Percentiles rank a stretch among this genome's conserved stretches.
Conservation (phyloP, 208 protist genomes). For the Borovskyia barvae region DNA sequence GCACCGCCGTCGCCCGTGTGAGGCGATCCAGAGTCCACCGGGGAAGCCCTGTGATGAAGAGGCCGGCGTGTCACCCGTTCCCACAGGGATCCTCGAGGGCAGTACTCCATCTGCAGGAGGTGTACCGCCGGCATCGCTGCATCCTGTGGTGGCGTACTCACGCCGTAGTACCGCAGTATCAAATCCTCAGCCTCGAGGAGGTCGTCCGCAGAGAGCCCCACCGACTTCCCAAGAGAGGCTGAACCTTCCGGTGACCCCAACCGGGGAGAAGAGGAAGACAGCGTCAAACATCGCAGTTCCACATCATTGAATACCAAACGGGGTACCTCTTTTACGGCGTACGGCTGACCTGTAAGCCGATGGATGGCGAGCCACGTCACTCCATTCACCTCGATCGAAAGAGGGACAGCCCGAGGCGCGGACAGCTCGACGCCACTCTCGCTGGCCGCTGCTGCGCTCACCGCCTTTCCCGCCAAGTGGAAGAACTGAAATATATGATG, state of each 20-base stretch:
- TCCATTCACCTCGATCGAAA: constrained; percentile 50
- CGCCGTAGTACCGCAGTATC: constrained; percentile 52
- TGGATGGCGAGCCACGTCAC: constrained; percentile 58
- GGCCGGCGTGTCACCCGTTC: constrained; percentile 22
- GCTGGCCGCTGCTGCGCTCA: constrained; percentile 4
- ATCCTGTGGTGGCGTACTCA: constrained; percentile 14
- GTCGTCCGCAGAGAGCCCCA: constrained; percentile 1
- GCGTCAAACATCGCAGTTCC: constrained; percentile 15
- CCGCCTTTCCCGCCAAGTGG: constrained; percentile 22
- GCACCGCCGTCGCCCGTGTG: not conserved
- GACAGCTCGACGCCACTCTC: not conserved
- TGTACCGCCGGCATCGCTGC: constrained; percentile 23
- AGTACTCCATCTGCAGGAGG: constrained; percentile 73
- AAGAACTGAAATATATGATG: constrained; percentile 68
- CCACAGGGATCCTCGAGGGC: constrained; percentile 45
- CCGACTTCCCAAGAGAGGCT: not conserved
- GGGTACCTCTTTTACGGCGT: constrained; percentile 66
- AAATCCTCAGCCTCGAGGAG: constrained; percentile 25
- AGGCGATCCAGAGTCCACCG: not conserved
- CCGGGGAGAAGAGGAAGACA: not conserved
- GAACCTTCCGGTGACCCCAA: no score
- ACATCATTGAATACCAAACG: constrained; percentile 12
- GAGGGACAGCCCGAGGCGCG: constrained; percentile 7
- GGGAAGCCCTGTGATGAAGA: not conserved
- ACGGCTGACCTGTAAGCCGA: constrained; percentile 49